Conservation (phyloP, 768 basidiomycete species). For the Paxillus rubicundulus region DNA sequence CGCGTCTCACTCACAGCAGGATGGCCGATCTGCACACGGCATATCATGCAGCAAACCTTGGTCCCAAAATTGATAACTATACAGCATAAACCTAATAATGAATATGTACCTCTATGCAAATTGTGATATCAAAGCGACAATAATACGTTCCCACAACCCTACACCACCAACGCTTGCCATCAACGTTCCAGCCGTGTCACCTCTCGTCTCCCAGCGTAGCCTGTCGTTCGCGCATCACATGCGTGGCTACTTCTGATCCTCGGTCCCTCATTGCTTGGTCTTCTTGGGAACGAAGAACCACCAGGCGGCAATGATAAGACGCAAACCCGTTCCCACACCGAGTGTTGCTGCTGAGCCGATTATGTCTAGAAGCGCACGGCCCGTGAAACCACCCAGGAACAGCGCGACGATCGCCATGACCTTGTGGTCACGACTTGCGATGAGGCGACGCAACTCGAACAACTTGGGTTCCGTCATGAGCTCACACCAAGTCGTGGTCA, state of each 20-base stretch:
- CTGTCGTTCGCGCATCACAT: neutral
- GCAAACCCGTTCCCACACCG: conserved; percentile 63
- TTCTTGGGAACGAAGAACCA: conserved; percentile 63
- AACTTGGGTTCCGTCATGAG: conserved; percentile 79
- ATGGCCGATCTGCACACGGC: no score
- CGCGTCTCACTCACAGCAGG: no score
- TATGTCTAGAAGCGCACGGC: conserved; percentile 55
- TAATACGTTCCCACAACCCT: neutral
- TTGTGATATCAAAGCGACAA: neutral
- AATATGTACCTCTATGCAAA: no score
- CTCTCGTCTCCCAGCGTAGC: neutral
- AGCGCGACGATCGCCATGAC: conserved; percentile 62
- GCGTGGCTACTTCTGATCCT: neutral
- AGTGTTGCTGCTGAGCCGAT: conserved; percentile 63
- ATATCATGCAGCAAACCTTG: no score
- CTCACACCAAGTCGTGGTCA: conserved; percentile 89
- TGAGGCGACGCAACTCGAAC: conserved; percentile 51
- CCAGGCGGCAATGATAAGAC: conserved; percentile 55
- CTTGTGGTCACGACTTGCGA: conserved; percentile 68
- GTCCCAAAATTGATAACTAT: no score
- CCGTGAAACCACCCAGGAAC: conserved; percentile 73
- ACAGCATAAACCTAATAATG: no score
- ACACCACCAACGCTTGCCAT: neutral
- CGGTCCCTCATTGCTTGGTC: conserved; percentile 3
- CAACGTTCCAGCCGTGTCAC: conserved; percentile 1